Percentiles rank a stretch among this genome's conserved stretches.
phyloP scores from a whole-genome alignment of 1,139 yeast genomes.

The Petasospora rhodanensis region DNA sequence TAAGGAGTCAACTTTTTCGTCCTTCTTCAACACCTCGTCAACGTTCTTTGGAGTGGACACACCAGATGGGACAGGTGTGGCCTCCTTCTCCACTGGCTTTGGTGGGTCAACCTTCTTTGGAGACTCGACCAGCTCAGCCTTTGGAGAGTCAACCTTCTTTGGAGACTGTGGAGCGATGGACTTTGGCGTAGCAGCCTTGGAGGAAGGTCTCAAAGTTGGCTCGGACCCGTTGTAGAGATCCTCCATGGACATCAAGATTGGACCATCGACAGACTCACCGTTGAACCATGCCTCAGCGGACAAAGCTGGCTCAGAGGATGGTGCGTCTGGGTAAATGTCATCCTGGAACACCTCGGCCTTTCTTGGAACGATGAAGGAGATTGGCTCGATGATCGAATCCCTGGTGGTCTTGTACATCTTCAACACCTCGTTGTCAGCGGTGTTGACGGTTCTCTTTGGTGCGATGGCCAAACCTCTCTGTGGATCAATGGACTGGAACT shows the following conservation, averaged over 20 bases:
- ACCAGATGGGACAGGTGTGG: constrained; percentile 1
- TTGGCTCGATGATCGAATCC: constrained; percentile 80
- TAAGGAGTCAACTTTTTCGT: constrained; percentile 44
- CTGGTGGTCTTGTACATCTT: constrained; percentile 79
- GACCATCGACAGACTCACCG: constrained; percentile 78
- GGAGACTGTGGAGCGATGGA: constrained; percentile 31
- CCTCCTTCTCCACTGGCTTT: constrained; percentile 14
- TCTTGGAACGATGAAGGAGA: constrained; percentile 89
- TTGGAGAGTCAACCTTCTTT: constrained; percentile 23
- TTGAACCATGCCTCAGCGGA: constrained; percentile 72
- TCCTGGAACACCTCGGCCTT: constrained; percentile 88
- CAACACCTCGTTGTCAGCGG: constrained; percentile 79
- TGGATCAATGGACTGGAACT: constrained; percentile 82
- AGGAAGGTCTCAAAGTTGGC: constrained; percentile 33
- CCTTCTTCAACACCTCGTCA: constrained; percentile 44
- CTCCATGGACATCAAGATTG: constrained; percentile 73
- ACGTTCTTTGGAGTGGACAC: constrained; percentile 20
- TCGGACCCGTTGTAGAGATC: constrained; percentile 73
- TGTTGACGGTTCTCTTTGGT: constrained; percentile 76
- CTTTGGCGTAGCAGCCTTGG: constrained; percentile 30
- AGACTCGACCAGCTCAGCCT: constrained; percentile 17
- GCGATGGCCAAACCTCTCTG: constrained; percentile 94
- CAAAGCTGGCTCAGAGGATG: constrained; percentile 73
- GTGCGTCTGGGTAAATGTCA: constrained; percentile 90
- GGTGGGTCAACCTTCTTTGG: constrained; percentile 19